Base-by-base conservation (phyloP, 768 basidiomycete species). In the Pholiota molesta region DNA sequence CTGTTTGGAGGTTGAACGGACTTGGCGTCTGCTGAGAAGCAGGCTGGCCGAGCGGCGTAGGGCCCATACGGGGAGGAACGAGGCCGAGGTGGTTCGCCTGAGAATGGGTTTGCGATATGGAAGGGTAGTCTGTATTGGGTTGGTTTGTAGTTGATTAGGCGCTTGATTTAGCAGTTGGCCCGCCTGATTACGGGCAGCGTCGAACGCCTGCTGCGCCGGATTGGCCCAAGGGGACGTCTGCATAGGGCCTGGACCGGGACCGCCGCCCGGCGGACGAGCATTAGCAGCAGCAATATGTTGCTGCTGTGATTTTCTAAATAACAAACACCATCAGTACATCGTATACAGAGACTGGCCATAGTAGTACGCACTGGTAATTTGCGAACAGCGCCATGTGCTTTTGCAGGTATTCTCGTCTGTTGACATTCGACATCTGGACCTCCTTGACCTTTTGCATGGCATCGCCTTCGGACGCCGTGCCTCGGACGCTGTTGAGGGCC, bases 371-470 rank as follows among this genome's bases (percentile, higher is more conserved):
- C 63, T 60, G 59, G n/a, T 53, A 53, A 42, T 31, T 28, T 16
- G 17, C 13, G 5, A 62, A 49, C 26, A 62, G 31, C 2, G 49
- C n/a, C 40, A 76, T 55, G 45, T 85, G 68, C 60, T 77, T 81
- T 53, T 53, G 53, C 37, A 79, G 68, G 55, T 76, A 55, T 0
- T 85, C 83, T 72, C 77, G 82, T 64, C 75, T 28, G 53, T 47
- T 65, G 66, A 17, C 76, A 63, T 2, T 80, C 77, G 5, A 58
- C 57, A n/a, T 68, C 61, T 47, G 29, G 17, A 72, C 5, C 19
- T 69, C 67, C 54, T 65, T 66, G 2, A 63, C 28, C 56, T 62
- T 65, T 44, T 66, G 58, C 14, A 61, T 14, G 2, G 65, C 9
- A 21, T 59, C 56, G n/a, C 35, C 16, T 53, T 70, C 69, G 14